Percentiles rank a stretch among this genome's conserved stretches.
Conservation (phyloP, 331 rosid genomes). For the Quercus phellos region DNA sequence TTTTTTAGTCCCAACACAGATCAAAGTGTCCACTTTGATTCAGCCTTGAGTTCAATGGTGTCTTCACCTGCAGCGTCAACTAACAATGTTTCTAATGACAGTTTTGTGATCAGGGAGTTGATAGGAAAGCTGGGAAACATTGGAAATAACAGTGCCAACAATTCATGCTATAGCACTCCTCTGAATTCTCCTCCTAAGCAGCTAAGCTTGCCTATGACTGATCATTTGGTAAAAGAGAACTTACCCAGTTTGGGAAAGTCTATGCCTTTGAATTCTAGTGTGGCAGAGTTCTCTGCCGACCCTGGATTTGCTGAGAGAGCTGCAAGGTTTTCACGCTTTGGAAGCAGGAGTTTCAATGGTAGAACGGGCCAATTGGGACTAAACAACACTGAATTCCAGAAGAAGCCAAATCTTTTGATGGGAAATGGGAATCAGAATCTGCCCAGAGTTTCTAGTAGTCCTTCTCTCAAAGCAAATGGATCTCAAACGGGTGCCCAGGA, state of each 20-base stretch:
- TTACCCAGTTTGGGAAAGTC: slow-evolving; percentile 34
- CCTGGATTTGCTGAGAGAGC: slow-evolving; percentile 95
- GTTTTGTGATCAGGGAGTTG: slow-evolving; percentile 56
- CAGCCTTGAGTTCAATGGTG: slow-evolving; percentile 69
- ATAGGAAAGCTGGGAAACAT: slow-evolving; percentile 60
- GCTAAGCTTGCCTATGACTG: slow-evolving; percentile 26
- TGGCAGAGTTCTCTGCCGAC: slow-evolving; percentile 65
- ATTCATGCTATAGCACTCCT: slow-evolving; percentile 66
- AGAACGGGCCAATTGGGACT: slow-evolving; percentile 39
- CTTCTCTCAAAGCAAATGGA: slow-evolving; percentile 63
- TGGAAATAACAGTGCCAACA: slow-evolving; percentile 45
- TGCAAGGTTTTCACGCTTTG: slow-evolving; percentile 86
- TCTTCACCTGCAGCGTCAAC: slow-evolving; percentile 65
- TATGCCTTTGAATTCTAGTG: slow-evolving; percentile 54
- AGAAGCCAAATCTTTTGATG: slow-evolving; percentile 32
- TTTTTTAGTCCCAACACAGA: slow-evolving; percentile 39
- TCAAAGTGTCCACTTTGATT: slow-evolving; percentile 54
- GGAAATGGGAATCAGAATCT: slow-evolving; percentile 47
- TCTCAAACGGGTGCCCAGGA: slow-evolving; percentile 44
- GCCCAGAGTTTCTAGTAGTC: slow-evolving; percentile 64
- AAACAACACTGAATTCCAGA: slow-evolving; percentile 24
- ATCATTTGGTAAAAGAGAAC: slow-evolving; percentile 29
- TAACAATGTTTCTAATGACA: slow-evolving; percentile 44
- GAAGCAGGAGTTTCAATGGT: slow-evolving; percentile 77
- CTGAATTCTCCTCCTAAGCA: slow-evolving; percentile 68